Evolutionary conservation across 768 basidiomycete genomes (phyloP).

Genomic region (Clavaria fumosa): DNA sequence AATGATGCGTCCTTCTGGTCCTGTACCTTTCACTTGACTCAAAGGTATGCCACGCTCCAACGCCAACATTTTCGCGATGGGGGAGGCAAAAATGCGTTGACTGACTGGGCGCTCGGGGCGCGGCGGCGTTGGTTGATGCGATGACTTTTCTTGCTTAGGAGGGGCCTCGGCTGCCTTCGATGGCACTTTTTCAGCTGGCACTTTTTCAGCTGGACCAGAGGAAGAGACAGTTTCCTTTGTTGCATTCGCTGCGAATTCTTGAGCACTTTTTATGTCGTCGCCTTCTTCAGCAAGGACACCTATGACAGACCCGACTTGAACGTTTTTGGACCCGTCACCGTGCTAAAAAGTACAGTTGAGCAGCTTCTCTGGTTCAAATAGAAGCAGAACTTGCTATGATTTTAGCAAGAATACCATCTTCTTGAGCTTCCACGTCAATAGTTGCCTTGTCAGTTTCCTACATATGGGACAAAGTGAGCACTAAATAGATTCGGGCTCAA

Average conservation of each 20-base stretch:
- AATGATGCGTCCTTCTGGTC: constrained; percentile 87
- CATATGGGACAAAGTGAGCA: constrained; percentile 10
- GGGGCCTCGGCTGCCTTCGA: constrained; percentile 30
- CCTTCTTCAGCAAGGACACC: constrained; percentile 91
- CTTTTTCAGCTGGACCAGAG: too few relatives aligned
- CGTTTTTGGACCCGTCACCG: constrained; percentile 72
- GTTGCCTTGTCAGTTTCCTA: constrained; percentile 99
- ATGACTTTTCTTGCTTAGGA: constrained; percentile 9
- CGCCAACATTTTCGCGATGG: constrained; percentile 94
- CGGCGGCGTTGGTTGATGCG: constrained; percentile 21
- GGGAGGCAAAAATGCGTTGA: constrained; percentile 86
- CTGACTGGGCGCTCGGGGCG: constrained; percentile 47
- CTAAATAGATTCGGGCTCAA: too few relatives aligned
- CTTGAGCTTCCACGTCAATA: constrained; percentile 98
- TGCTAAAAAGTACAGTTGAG: too few relatives aligned
- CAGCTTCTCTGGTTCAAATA: too few relatives aligned
- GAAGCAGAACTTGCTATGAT: constrained; percentile 59
- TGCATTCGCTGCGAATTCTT: constrained; percentile 53
- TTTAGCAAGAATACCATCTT: constrained; percentile 93
- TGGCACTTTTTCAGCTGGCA: too few relatives aligned
- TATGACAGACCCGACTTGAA: constrained; percentile 77
- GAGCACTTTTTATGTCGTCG: constrained; percentile 79
- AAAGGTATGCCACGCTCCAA: constrained; percentile 88
- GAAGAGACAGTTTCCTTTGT: constrained; percentile 20
- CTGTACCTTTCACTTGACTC: constrained; percentile 78